Percentiles rank a stretch among this genome's conserved stretches.
Conservation (phyloP, 345 rosid genomes). For the Ceriops zippeliana region DNA sequence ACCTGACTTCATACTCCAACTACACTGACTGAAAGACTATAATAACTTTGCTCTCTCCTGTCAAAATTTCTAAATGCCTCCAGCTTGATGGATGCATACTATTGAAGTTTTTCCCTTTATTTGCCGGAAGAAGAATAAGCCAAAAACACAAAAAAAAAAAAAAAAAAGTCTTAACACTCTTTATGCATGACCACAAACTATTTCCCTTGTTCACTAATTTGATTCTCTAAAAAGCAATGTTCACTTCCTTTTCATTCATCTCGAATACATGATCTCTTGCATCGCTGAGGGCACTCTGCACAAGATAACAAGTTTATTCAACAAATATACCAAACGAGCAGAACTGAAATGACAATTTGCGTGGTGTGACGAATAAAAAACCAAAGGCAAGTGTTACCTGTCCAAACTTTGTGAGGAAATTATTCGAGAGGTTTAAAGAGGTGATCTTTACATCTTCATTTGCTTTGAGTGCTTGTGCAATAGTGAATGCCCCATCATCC, state of each 20-base stretch:
- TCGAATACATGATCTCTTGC: slow-evolving; percentile 92
- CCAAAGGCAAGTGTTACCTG: slow-evolving; percentile 45
- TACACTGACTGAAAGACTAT: not conserved
- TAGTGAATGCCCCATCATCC: slow-evolving; percentile 97
- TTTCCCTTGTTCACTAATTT: slow-evolving; percentile 1
- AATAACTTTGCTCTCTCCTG: slow-evolving; percentile 12
- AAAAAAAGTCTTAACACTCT: not conserved
- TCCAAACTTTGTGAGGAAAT: slow-evolving; percentile 91
- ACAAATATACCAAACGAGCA: not conserved
- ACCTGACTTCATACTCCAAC: not conserved
- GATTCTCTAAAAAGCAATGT: slow-evolving; percentile 62
- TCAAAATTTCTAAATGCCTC: slow-evolving; percentile 14
- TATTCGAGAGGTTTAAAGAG: slow-evolving; percentile 75
- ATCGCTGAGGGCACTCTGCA: slow-evolving; percentile 84
- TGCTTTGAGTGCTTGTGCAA: slow-evolving; percentile 91
- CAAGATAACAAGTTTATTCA: not conserved
- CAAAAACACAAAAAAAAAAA: slow-evolving; percentile 7
- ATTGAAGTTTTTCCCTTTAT: slow-evolving; percentile 10
- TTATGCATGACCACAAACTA: slow-evolving; percentile 6
- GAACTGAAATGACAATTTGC: not conserved
- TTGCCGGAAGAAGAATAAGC: slow-evolving; percentile 20
- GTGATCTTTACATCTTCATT: slow-evolving; percentile 82
- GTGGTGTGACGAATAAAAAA: not conserved
- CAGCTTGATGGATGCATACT: not conserved
- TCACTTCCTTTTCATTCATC: slow-evolving; percentile 91